Conservation (phyloP, 2,329 filamentous ascomycete species). For the Diaporthe vaccinii region DNA sequence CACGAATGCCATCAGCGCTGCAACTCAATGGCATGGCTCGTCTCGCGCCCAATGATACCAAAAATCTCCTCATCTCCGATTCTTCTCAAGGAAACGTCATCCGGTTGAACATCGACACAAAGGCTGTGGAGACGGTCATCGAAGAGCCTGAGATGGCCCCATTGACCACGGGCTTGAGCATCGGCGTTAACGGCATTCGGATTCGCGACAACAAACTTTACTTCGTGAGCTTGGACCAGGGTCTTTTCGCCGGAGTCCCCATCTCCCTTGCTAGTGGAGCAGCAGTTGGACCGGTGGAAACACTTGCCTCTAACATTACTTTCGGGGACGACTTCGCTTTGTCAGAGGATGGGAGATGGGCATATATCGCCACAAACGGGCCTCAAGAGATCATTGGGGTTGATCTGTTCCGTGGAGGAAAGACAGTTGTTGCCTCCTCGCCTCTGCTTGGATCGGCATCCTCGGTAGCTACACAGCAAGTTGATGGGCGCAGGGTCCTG, state of each 20-base stretch:
- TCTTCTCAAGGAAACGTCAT: neutral
- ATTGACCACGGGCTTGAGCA: neutral
- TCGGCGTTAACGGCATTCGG: constrained; percentile 4
- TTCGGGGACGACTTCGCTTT: constrained; percentile 10
- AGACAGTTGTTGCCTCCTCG: neutral
- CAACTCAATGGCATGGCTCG: neutral
- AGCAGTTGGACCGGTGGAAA: neutral
- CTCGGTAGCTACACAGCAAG: neutral
- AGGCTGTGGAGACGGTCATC: neutral
- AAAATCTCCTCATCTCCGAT: neutral
- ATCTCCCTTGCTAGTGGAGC: neutral
- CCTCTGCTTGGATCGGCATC: constrained; percentile 5
- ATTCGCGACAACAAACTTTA: constrained; percentile 10
- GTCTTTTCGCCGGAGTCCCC: neutral
- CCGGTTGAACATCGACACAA: neutral
- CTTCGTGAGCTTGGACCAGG: constrained; percentile 24
- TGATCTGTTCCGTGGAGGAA: neutral
- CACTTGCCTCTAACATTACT: constrained; percentile 1
- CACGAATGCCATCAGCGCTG: constrained; percentile 1
- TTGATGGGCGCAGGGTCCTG: neutral
- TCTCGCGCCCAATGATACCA: neutral
- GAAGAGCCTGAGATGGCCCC: constrained; percentile 7
- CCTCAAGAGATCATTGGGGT: constrained; percentile 3
- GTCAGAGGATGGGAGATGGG: neutral
- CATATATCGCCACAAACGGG: constrained; percentile 12